Percentiles rank a stretch among this genome's conserved stretches.
phyloP scores from a whole-genome alignment of 768 basidiomycete genomes.

The Termitomyces heimii region DNA sequence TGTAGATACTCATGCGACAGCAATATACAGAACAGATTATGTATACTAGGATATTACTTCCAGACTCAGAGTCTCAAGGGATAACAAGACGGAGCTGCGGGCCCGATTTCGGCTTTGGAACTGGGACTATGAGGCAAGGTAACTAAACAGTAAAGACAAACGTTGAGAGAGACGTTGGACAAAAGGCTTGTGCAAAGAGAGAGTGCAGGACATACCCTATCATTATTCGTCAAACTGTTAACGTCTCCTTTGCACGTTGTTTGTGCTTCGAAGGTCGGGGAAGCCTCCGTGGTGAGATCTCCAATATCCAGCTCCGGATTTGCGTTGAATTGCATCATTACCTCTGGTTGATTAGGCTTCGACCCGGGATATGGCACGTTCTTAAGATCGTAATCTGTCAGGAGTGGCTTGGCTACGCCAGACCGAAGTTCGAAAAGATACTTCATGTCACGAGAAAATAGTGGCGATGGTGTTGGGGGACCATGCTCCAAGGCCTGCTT shows the following conservation, averaged over 20 bases:
- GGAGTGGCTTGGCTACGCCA: conserved; percentile 32
- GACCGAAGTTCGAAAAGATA: conserved; percentile 37
- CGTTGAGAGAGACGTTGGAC: not conserved
- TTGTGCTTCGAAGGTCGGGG: not conserved
- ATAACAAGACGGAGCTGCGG: conserved; percentile 15
- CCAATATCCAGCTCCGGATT: conserved; percentile 3
- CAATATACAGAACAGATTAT: too few species aligned
- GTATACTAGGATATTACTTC: too few species aligned
- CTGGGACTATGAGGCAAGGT: conserved; percentile 35
- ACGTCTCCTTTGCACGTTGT: conserved; percentile 29
- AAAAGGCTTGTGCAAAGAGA: not conserved
- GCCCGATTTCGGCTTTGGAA: conserved; percentile 17
- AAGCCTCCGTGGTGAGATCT: not conserved
- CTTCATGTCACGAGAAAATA: conserved; percentile 43
- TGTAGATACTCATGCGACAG: too few species aligned
- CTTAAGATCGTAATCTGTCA: conserved; percentile 39
- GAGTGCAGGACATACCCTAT: conserved; percentile 32
- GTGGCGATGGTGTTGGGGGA: conserved; percentile 33
- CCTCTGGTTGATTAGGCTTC: conserved; percentile 12
- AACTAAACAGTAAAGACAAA: conserved; percentile 19
- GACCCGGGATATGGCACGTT: conserved; percentile 18
- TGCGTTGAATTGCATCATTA: conserved; percentile 3
- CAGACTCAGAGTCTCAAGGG: conserved; percentile 1
- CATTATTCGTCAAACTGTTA: conserved; percentile 41
- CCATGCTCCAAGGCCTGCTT: conserved; percentile 13